Base-by-base conservation (phyloP, 441 rosid species). In the Capsella rubella region DNA sequence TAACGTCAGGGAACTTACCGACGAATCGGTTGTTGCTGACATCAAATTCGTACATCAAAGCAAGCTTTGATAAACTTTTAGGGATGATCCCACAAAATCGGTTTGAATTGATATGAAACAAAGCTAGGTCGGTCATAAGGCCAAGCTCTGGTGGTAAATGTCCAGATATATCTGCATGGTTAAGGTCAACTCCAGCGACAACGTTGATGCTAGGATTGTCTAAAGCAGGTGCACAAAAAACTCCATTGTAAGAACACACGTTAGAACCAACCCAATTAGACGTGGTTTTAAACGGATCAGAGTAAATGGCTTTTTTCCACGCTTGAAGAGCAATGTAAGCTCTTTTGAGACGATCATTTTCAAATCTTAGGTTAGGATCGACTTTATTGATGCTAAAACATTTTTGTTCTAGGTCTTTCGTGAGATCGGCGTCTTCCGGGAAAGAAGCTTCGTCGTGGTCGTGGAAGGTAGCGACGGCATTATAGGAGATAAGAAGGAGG, bases 21-120 rank as follows among this genome's bases (percentile, higher is more conserved):
- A 81, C 88, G 16, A 87, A 74, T 0, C 87, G 81, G 18, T 86
- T 87, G 65, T 86, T 87, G 16, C 92, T 84, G 13, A 83, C 58
- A 55, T 87, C 92, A 6, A 87, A 69, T 46, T 86, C 92, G 11
- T 74, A 47, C 34, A 87, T 81, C 72, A 80, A 65, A 0, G 1
- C 64, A 13, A 87, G 80, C 49, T 76, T 82, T 0, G 84, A 68
- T 4, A 87, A 73, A 42, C 85, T 87, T 18, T 76, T 79, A 0
- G 89, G 91, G 32, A 87, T 69, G 8, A 87, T 64, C 45, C 91
- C 89, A 59, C 91, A 84, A 43, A 87, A 85, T 10, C 91, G 72
- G 4, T 87, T 85, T 0, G 86, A 76, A 14, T 84, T 85, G 32
- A 87, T 31, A 69, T 87, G 91, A 50, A 87, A 80, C n/a, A 87